Conservation (phyloP, 192 early-diverging fungal species). For the Rhizophagus clarus region DNA sequence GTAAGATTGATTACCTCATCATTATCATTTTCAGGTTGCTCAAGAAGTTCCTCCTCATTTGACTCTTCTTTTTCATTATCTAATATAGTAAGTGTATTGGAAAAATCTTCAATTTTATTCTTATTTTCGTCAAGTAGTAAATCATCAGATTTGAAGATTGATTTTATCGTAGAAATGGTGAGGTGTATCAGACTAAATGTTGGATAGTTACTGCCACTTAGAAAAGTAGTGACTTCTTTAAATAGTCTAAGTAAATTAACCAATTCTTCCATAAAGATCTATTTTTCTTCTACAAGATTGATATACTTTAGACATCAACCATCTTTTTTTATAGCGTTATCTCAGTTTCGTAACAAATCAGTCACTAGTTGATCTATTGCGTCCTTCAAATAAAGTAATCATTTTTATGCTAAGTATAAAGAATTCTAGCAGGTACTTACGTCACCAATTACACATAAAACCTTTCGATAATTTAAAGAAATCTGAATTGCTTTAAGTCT, state of each 20-base stretch:
- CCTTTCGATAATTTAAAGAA: neutral
- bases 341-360: neutral
- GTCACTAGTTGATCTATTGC: neutral
- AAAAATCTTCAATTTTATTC: neutral
- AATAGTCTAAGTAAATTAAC: slow-evolving; percentile 8
- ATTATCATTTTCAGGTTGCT: neutral
- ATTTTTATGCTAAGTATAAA: neutral
- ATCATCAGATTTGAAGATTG: neutral
- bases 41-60: neutral
- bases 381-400: neutral
- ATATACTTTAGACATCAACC: neutral
- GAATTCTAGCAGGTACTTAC: neutral
- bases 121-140: neutral
- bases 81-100: neutral
- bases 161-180: neutral
- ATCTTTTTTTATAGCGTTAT: neutral
- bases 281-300: neutral
- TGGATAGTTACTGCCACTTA: neutral
- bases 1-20: neutral
- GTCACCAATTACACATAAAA: neutral
- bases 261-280: neutral
- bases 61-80: neutral
- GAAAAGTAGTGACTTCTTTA: neutral
- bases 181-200: neutral
- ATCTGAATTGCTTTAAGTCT: neutral